Evolutionary conservation across 2,329 filamentous ascomycete species (phyloP).

Genomic region (Coleophoma crateriformis): DNA sequence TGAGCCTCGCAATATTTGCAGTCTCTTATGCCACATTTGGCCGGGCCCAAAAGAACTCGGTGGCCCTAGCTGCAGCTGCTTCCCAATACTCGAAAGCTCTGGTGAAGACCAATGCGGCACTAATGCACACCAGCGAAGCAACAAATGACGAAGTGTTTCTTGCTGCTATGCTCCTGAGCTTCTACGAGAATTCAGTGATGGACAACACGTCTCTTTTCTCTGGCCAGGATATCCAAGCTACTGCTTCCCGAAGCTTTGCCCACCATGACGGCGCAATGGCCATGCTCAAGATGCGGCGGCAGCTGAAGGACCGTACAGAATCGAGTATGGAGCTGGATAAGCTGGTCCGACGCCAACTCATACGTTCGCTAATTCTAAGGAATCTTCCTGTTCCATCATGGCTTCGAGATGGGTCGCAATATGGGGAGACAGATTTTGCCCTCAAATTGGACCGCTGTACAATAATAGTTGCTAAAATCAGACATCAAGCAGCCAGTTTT

Average conservation of each 20-base stretch:
- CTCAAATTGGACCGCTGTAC: constrained; percentile 3
- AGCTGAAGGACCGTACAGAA: not conserved
- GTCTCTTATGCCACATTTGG: not conserved
- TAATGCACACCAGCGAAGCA: not conserved
- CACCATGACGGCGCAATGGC: constrained; percentile 4
- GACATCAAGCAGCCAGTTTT: not conserved
- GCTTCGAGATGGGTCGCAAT: constrained; percentile 4
- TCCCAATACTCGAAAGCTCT: constrained; percentile 4
- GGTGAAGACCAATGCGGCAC: constrained; percentile 2
- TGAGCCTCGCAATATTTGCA: constrained; percentile 6
- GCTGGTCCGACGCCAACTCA: constrained; percentile 2
- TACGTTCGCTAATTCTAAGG: constrained; percentile 1
- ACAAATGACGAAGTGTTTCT: constrained; percentile 4
- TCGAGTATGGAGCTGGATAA: not conserved
- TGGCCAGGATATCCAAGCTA: not conserved
- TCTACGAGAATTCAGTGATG: constrained; percentile 2
- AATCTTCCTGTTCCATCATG: not conserved
- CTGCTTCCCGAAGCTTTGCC: not conserved
- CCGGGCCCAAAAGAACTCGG: not conserved
- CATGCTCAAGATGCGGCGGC: not conserved
- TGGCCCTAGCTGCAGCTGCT: not conserved
- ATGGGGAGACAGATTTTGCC: constrained; percentile 3
- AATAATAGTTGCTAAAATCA: constrained; percentile 2
- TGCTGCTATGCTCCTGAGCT: constrained; percentile 6
- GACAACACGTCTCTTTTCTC: not conserved